These are phyloP conservation scores for Kurtzmaniella quercitrusa DNA, from an alignment of 1,139 yeast genomes.

Conservation along the genomic window DNA sequence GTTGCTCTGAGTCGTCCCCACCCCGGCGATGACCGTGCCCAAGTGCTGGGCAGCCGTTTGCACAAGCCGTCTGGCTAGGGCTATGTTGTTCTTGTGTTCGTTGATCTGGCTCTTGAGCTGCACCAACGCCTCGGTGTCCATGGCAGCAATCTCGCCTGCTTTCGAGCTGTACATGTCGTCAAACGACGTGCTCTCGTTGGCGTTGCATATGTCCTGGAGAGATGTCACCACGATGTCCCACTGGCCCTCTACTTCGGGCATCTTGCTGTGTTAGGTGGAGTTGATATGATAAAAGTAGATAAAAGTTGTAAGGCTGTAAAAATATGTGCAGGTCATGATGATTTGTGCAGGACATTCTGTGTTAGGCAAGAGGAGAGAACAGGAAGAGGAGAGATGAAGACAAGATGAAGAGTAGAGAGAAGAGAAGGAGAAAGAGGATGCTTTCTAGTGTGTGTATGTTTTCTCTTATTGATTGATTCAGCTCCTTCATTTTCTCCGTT, in stretches of 20 bases:
- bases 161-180: conserved; percentile 35
- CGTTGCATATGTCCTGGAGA: conserved; percentile 61
- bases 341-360: neutral
- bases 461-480: no score
- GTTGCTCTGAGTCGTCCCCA: conserved; percentile 5
- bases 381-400: no score
- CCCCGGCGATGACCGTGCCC: conserved; percentile 25
- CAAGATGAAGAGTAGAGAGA: no score
- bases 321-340: neutral
- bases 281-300: no score
- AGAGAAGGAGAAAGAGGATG: no score
- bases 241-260: conserved; percentile 44
- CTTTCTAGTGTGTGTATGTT: no score
- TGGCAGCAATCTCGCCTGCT: conserved; percentile 13
- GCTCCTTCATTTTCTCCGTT: no score
- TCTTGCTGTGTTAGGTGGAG: no score
- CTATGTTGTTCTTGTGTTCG: conserved; percentile 55
- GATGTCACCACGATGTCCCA: conserved; percentile 69
- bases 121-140: conserved; percentile 35
- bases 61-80: conserved; percentile 48
- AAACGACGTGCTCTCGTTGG: conserved; percentile 51
- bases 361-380: neutral
- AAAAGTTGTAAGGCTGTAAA: neutral
- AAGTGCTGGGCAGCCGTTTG: conserved; percentile 39
- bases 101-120: conserved; percentile 36